Percentiles rank a stretch among this genome's conserved stretches.
Conservation (phyloP, 768 basidiomycete species). For the Auricularia sp. region DNA sequence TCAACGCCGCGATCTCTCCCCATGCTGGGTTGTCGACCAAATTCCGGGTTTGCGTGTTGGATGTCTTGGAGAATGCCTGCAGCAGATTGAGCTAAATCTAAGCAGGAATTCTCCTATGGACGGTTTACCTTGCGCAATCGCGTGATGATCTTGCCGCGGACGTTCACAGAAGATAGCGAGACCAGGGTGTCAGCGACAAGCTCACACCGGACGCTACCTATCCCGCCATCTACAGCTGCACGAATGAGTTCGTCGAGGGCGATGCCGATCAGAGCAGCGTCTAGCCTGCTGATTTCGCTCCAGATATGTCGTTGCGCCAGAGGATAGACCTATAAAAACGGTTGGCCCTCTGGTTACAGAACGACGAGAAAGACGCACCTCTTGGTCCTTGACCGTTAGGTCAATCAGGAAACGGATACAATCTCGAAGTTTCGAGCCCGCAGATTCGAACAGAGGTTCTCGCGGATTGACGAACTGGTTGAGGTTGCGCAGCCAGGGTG, state of each 20-base stretch:
- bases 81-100: background rate
- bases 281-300: conserved; percentile 63
- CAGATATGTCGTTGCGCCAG: conserved; percentile 69
- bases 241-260: conserved; percentile 74
- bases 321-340: conserved; percentile 41
- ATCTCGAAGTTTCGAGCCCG: conserved; percentile 67
- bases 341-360: background rate
- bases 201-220: conserved; percentile 68
- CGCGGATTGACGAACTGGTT: conserved; percentile 60
- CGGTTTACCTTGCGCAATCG: conserved; percentile 63
- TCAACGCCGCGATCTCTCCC: conserved; percentile 72
- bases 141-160: conserved; percentile 68
- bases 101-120: background rate
- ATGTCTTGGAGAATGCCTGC: conserved; percentile 66
- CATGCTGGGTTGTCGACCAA: conserved; percentile 66
- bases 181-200: conserved; percentile 64
- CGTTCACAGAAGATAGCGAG: conserved; percentile 62
- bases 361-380: conserved; percentile 34
- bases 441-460: conserved; percentile 55
- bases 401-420: conserved; percentile 73
- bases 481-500: conserved; percentile 83
- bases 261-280: conserved; percentile 52
- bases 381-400: conserved; percentile 58
- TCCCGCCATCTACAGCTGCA: conserved; percentile 73
- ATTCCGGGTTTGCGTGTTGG: conserved; percentile 49